Percentiles rank a stretch among this genome's conserved stretches.
Evolutionary conservation across 345 rosid species (phyloP).

Genomic region (Camelina hispida): DNA sequence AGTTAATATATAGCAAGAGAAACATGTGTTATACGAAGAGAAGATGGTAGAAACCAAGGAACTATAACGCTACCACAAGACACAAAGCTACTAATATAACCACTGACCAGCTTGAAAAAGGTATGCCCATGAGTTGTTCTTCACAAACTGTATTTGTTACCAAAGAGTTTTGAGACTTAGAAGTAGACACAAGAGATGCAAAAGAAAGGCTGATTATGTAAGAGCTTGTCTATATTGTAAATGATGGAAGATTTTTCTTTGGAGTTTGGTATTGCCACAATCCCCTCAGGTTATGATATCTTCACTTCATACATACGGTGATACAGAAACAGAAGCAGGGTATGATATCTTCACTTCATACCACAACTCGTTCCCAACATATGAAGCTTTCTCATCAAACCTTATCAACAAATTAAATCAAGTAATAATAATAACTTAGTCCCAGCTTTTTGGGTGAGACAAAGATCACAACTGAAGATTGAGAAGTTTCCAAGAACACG

Average conservation of each 20-base stretch:
- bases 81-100: conserved; percentile 55
- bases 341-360: too few relatives aligned
- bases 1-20: not conserved
- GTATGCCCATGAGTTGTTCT: conserved; percentile 66
- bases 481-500: too few relatives aligned
- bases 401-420: conserved; percentile 36
- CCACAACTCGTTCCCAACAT: conserved; percentile 57
- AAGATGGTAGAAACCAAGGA: conserved; percentile 58
- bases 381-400: conserved; percentile 45
- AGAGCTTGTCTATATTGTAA: conserved; percentile 60
- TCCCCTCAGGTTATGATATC: conserved; percentile 50
- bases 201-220: not conserved
- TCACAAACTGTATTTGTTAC: conserved; percentile 60
- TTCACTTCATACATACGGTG: conserved; percentile 56
- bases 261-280: conserved; percentile 59
- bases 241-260: conserved; percentile 56
- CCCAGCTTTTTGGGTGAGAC: not conserved
- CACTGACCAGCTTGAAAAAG: conserved; percentile 66
- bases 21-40: conserved; percentile 29
- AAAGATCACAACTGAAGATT: not conserved
- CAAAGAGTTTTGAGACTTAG: not conserved
- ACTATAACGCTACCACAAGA: conserved; percentile 48
- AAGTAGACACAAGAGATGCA: not conserved
- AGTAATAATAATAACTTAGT: conserved; percentile 17
- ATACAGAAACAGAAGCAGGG: too few relatives aligned